phyloP scores from a whole-genome alignment of 2,329 filamentous ascomycete genomes.

The Fusarium musae region DNA sequence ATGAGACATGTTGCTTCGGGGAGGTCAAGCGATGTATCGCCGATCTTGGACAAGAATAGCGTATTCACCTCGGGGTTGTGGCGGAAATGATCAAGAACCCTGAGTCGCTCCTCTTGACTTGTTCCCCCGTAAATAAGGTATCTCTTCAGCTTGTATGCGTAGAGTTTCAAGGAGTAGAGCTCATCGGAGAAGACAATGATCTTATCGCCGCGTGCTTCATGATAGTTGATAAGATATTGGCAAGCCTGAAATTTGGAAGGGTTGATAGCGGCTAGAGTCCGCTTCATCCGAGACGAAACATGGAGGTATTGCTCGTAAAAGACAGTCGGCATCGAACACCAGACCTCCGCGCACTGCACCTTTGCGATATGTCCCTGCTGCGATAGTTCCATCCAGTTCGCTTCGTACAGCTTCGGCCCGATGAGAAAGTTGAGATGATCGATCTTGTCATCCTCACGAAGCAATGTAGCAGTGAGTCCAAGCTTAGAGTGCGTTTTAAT shows the following conservation, averaged over 20 bases:
- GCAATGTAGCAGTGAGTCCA: constrained; percentile 89
- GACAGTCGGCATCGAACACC: constrained; percentile 99
- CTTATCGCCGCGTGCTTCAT: constrained; percentile 93
- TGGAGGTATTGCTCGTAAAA: constrained; percentile 97
- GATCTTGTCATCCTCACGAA: constrained; percentile 98
- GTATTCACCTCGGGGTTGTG: constrained; percentile 91
- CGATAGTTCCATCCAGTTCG: constrained; percentile 99
- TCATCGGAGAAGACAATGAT: constrained; percentile 99
- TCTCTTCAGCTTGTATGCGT: constrained; percentile 87
- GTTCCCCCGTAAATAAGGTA: constrained; percentile 89
- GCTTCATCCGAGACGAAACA: constrained; percentile 63
- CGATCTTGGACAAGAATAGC: constrained; percentile 95
- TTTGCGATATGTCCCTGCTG: constrained; percentile 96
- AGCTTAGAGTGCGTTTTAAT: constrained; percentile 97
- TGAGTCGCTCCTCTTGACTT: constrained; percentile 83
- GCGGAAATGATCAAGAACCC: constrained; percentile 93
- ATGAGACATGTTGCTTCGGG: constrained; percentile 97
- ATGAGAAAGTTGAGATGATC: constrained; percentile 97
- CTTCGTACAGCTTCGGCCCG: constrained; percentile 96
- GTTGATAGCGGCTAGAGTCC: constrained; percentile 90
- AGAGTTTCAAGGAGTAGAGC: constrained; percentile 89
- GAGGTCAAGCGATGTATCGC: constrained; percentile 94
- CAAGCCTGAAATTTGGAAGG: constrained; percentile 96
- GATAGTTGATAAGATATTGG: constrained; percentile 98
- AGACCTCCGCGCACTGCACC: constrained; percentile 97